Evolutionary conservation across 2,329 filamentous ascomycete species (phyloP), one percentile per base, ranked within the genome.

Genomic region (Pestalotiopsis sp.): DNA sequence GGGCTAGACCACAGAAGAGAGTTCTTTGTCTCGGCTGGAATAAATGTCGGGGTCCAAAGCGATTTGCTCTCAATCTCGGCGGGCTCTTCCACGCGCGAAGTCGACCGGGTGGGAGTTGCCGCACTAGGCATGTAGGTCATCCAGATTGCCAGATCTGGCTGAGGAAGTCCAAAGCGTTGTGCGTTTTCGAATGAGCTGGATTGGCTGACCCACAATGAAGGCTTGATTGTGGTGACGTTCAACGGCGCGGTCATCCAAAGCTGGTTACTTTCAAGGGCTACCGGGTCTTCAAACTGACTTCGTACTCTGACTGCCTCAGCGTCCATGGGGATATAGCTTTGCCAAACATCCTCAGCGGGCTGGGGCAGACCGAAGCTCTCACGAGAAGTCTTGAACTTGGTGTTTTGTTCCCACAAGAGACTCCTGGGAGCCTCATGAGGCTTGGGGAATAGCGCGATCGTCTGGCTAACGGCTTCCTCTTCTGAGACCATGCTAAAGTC

Each of bases 321-420:
- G 25, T 74, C 68, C 23, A 75, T 69, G 9, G 72, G 71, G 52
- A 78, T 72, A 67, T 83, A 82, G 52, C 70, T 70, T 52, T 76
- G 74, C 82, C 81, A 83, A n/a, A 72, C 76, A 20, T 72, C 69
- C 45, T 75, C 72, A 68, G 81, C 80, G 17, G 80, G 81, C 71
- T 84, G 80, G 25, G 78, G 75, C 7, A 78, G 68, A 13, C 76
- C 75, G 57, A 72, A 66, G 9, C 61, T 66, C 41, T 70, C 41
- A 23, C 65, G 36, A 25, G 27, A 27, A 58, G 27, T 23, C 23
- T 7, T 59, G 17, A 12, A 14, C 25, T 63, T 63, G 67, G 65
- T 74, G 69, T 41, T 57, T 67, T 64, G 68, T 27, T 57, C 69
- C 76, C 73, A 78, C 75, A 71, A 40, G 67, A 49, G 45, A 70